phyloP scores from a whole-genome alignment of 768 basidiomycete species.

The Bullera alba region DNA sequence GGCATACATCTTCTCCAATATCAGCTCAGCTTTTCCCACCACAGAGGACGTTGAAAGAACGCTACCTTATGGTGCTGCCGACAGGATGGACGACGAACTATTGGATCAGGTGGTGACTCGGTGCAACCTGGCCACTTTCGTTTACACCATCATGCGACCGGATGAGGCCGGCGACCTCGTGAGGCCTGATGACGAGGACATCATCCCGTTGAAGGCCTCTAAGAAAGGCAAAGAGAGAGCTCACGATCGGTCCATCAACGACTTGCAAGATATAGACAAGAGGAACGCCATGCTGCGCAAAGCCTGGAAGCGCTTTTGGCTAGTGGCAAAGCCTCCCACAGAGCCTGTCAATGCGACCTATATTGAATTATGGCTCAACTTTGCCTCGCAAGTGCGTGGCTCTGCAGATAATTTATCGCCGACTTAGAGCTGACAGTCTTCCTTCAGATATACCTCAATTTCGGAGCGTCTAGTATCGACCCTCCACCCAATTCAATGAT shows the following conservation, averaged over 20 bases:
- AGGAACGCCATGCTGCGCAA: slow-evolving; percentile 20
- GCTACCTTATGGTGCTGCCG: no score
- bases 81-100: neutral
- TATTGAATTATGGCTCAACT: slow-evolving; percentile 30
- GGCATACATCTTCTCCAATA: slow-evolving; percentile 21
- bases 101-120: neutral
- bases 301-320: slow-evolving; percentile 36
- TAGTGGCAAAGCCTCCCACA: slow-evolving; percentile 17
- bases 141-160: slow-evolving; percentile 22
- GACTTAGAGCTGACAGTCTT: no score
- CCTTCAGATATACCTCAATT: no score
- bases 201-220: neutral
- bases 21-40: slow-evolving; percentile 20
- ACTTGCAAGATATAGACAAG: slow-evolving; percentile 4
- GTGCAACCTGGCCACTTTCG: slow-evolving; percentile 28
- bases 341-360: slow-evolving; percentile 12
- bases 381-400: slow-evolving; percentile 29
- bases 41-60: no score
- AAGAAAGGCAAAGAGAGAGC: slow-evolving; percentile 1
- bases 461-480: no score
- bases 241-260: neutral
- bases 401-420: no score
- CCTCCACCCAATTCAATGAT: no score
- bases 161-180: slow-evolving; percentile 18
- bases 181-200: slow-evolving; percentile 18